phyloP scores from a whole-genome alignment of 345 rosid species.

The Citrus cavaleriei region DNA sequence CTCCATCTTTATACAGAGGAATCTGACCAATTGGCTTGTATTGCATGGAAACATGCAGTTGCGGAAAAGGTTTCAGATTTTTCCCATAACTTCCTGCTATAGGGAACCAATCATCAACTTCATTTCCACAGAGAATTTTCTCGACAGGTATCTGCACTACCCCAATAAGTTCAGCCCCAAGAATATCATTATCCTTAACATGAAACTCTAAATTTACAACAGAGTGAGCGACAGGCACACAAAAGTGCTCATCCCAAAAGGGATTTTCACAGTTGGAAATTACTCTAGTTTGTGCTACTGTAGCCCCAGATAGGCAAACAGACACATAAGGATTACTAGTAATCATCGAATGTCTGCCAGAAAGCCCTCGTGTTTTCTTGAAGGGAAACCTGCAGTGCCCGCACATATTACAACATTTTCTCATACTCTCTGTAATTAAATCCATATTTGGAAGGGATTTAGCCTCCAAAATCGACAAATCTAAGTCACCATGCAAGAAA shows the following conservation, averaged over 20 bases:
- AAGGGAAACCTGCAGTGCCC: constrained; percentile 31
- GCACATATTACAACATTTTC: constrained; percentile 39
- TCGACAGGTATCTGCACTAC: constrained; percentile 46
- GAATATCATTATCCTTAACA: constrained; percentile 69
- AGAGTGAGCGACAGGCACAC: constrained; percentile 57
- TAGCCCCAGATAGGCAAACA: constrained; percentile 60
- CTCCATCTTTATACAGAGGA: constrained; percentile 39
- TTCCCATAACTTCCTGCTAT: constrained; percentile 24
- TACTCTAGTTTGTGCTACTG: constrained; percentile 60
- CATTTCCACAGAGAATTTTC: constrained; percentile 33
- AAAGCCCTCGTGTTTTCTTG: constrained; percentile 1
- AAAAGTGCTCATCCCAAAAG: constrained; percentile 61
- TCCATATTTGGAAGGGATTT: constrained; percentile 73
- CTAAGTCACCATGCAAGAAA: constrained; percentile 60
- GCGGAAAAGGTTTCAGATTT: constrained; percentile 39
- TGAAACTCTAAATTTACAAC: constrained; percentile 49
- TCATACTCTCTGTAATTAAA: constrained; percentile 49
- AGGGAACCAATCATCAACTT: constrained; percentile 55
- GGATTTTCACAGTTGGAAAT: constrained; percentile 62
- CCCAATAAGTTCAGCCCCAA: constrained; percentile 65
- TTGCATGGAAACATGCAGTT: constrained; percentile 45
- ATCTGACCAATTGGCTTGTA: constrained; percentile 36
- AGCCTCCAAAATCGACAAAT: constrained; percentile 57
- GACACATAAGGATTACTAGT: constrained; percentile 73
- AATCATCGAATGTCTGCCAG: constrained; percentile 35